Base-by-base conservation (phyloP, 1,284 basidiomycete genomes). In the Coniferiporia weirii region DNA sequence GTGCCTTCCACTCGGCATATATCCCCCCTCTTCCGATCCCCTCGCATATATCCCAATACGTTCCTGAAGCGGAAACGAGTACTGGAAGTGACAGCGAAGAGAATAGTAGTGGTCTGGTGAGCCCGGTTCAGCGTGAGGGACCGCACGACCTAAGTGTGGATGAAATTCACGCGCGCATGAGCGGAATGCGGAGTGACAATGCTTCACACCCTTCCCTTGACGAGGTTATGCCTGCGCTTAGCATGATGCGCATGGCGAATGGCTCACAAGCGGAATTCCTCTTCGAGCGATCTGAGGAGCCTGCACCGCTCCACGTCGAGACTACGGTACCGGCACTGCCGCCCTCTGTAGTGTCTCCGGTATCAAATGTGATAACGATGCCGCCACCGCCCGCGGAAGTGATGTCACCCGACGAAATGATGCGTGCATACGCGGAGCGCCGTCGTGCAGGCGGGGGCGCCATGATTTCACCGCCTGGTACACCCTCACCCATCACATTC, bases 51-150 rank as follows among this genome's bases (percentile, higher is more conserved):
- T 66, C 64, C 48, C 46, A 64, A 27, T 65, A 71, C 64, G 57
- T 65, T 61, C 38, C 64, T 53, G 57, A 59, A 38, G 57, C 22
- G 6, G 69, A 73, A 52, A 72, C 73, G 45, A 71, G 77, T 54
- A 71, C 73, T 38, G 66, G 73, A 8, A 71, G 66, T 4, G 76
- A 77, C 44, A 70, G 67, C 19, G 69, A 69, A 35, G 71, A 73
- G 49, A 69, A 68, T 10, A 67, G 70, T 15, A 65, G 64, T 38
- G 67, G 64, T 20, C 63, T 70, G 43, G 65, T 85, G 61, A 85
- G 82, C 10, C 91, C 91, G 8, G 82, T 81, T 3, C 91, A 93
- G 70, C 76, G 82, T 0, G 70, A 73, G 32, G 91, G 91, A 38
- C 80, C 91, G 3, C 66, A 83, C 52, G 76, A 82, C 6, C 77